These are phyloP conservation scores for Vicia faba DNA, from an alignment of 306 rosid genomes.

Conservation along the genomic window DNA sequence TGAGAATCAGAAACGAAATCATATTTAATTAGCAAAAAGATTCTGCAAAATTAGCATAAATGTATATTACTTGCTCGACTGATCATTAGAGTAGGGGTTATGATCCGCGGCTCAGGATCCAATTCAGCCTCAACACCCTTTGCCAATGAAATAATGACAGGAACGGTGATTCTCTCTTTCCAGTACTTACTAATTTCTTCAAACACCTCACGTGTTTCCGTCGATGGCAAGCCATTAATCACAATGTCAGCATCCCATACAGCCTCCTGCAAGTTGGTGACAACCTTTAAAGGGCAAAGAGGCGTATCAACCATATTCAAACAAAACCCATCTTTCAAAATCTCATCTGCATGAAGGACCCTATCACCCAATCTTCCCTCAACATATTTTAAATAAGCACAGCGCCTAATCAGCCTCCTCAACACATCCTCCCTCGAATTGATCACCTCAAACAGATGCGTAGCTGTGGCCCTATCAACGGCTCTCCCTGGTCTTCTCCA, in stretches of 20 bases:
- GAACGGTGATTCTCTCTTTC: slow-evolving; percentile 84
- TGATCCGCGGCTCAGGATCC: slow-evolving; percentile 70
- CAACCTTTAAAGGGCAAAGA: slow-evolving; percentile 90
- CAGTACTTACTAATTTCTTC: slow-evolving; percentile 80
- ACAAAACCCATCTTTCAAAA: slow-evolving; percentile 94
- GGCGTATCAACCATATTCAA: slow-evolving; percentile 95
- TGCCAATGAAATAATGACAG: slow-evolving; percentile 82
- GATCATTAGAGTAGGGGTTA: slow-evolving; percentile 90
- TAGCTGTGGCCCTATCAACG: slow-evolving; percentile 79
- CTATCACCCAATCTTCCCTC: slow-evolving; percentile 92
- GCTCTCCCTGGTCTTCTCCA: slow-evolving; percentile 85
- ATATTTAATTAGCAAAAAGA: not conserved
- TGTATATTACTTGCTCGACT: slow-evolving; percentile 73
- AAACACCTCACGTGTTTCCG: slow-evolving; percentile 76
- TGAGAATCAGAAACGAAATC: slow-evolving; percentile 6
- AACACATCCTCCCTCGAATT: slow-evolving; percentile 91
- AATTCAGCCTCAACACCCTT: slow-evolving; percentile 96
- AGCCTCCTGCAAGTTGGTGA: slow-evolving; percentile 95
- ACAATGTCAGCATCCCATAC: slow-evolving; percentile 98
- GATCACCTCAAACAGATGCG: slow-evolving; percentile 87
- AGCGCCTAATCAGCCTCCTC: slow-evolving; percentile 86
- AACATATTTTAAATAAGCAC: slow-evolving; percentile 91
- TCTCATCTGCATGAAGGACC: slow-evolving; percentile 80
- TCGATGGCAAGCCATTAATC: slow-evolving; percentile 88
- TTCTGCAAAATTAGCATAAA: slow-evolving; percentile 1